Evolutionary conservation across 2,329 filamentous ascomycete species (phyloP).

Genomic region (Ceratocystis alfenasii): DNA sequence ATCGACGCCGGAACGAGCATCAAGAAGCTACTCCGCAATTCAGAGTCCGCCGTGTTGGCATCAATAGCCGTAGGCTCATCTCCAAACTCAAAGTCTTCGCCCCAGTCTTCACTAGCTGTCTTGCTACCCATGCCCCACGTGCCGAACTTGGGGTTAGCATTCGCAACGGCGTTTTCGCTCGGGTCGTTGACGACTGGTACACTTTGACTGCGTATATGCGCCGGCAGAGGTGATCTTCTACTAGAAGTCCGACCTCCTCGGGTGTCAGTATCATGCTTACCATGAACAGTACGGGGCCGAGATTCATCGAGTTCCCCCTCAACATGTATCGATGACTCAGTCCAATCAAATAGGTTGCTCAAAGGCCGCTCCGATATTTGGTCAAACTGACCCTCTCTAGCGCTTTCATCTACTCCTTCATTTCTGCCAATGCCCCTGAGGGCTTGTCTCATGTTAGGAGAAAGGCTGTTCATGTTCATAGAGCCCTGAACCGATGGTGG

Average conservation of each 20-base stretch:
- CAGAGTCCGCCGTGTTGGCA: slow-evolving; percentile 28
- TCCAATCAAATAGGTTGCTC: slow-evolving; percentile 69
- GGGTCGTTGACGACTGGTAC: slow-evolving; percentile 59
- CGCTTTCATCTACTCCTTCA: slow-evolving; percentile 25
- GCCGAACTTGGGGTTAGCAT: slow-evolving; percentile 51
- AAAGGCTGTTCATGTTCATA: slow-evolving; percentile 41
- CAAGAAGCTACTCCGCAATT: slow-evolving; percentile 28
- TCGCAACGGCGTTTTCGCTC: slow-evolving; percentile 32
- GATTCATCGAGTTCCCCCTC: slow-evolving; percentile 47
- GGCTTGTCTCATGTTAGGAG: slow-evolving; percentile 43
- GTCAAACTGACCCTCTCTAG: slow-evolving; percentile 17
- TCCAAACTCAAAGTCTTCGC: slow-evolving; percentile 74
- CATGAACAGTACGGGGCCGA: slow-evolving; percentile 62
- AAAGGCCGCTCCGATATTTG: slow-evolving; percentile 38
- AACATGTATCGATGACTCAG: slow-evolving; percentile 52
- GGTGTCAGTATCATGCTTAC: slow-evolving; percentile 59
- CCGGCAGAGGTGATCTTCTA: slow-evolving; percentile 55
- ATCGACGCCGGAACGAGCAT: slow-evolving; percentile 73
- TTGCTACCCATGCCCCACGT: slow-evolving; percentile 75
- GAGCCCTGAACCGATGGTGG: slow-evolving; percentile 42
- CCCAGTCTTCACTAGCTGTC: slow-evolving; percentile 75
- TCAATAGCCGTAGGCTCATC: slow-evolving; percentile 32
- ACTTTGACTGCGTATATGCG: slow-evolving; percentile 69
- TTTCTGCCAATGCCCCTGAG: slow-evolving; percentile 43
- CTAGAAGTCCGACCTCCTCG: slow-evolving; percentile 56